Evolutionary conservation across 1,284 basidiomycete species (phyloP).

Genomic region (Puccinia brachypodii): DNA sequence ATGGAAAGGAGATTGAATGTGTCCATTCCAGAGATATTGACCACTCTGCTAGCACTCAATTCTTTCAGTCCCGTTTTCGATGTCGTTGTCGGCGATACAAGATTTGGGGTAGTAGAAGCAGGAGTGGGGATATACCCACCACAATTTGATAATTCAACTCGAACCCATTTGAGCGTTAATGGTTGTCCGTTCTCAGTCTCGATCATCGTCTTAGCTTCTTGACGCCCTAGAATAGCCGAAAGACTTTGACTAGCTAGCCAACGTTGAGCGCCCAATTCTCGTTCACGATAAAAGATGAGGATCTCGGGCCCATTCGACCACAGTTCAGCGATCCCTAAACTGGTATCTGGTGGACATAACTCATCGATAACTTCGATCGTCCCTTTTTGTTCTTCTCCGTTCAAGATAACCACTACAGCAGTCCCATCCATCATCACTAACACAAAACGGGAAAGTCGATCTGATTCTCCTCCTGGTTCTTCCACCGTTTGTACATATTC

Average conservation of each 20-base stretch:
- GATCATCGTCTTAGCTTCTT: conserved; percentile 29
- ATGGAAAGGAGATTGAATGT: conserved; percentile 16
- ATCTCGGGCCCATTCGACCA: conserved; percentile 40
- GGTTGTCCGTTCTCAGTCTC: conserved; percentile 17
- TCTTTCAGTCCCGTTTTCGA: neutral
- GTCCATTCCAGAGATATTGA: conserved; percentile 4
- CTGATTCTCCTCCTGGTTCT: neutral
- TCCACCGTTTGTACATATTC: neutral
- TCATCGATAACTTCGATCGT: conserved; percentile 3
- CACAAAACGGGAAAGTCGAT: neutral
- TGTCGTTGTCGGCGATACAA: too few species aligned
- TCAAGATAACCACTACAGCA: neutral
- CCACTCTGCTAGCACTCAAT: neutral
- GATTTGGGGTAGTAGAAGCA: neutral
- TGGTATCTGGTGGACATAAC: conserved; percentile 2
- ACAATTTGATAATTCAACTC: conserved; percentile 3
- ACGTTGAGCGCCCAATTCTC: conserved; percentile 19
- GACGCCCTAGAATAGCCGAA: neutral
- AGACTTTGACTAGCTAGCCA: conserved; percentile 26
- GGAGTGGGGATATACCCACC: too few species aligned
- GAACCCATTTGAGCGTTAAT: neutral
- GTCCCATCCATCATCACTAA: conserved; percentile 35
- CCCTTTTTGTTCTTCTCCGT: neutral
- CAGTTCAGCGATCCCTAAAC: conserved; percentile 18
- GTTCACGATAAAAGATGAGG: conserved; percentile 28